Evolutionary conservation across 495 filamentous ascomycete species (phyloP).

Genomic region (Penicillium egyptiacum): DNA sequence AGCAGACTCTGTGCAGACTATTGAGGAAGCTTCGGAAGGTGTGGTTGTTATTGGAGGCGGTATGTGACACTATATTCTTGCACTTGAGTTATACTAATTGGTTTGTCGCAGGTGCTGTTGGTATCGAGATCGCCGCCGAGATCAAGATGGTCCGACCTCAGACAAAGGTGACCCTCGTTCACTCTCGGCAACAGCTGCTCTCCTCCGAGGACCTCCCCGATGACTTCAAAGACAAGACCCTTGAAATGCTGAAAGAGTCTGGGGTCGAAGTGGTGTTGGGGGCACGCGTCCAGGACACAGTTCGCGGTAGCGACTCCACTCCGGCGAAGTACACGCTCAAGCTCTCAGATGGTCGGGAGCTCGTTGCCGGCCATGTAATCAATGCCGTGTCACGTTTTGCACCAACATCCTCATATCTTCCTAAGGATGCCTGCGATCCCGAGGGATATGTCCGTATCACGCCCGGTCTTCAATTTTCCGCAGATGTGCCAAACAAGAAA

Average conservation of each 20-base stretch:
- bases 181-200: constrained; percentile 56
- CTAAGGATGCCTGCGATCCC: constrained; percentile 39
- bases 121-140: constrained; percentile 63
- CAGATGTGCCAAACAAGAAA: constrained; percentile 37
- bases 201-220: constrained; percentile 59
- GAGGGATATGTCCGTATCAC: constrained; percentile 53
- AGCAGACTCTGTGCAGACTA: constrained; percentile 9
- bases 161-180: constrained; percentile 55
- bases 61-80: background rate
- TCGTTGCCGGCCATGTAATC: constrained; percentile 52
- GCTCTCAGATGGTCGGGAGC: constrained; percentile 50
- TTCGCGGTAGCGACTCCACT: constrained; percentile 32
- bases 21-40: constrained; percentile 23
- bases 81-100: constrained; percentile 7
- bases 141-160: constrained; percentile 52
- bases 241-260: constrained; percentile 45
- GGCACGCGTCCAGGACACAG: constrained; percentile 5
- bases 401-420: constrained; percentile 53
- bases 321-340: constrained; percentile 34
- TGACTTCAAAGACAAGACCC: constrained; percentile 52
- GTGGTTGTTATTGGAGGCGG: constrained; percentile 47
- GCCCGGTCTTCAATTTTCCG: constrained; percentile 38
- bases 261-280: constrained; percentile 45
- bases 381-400: constrained; percentile 52
- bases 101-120: constrained; percentile 51